Conservation (phyloP, 805 yeast genomes). For the Candida railenensis region DNA sequence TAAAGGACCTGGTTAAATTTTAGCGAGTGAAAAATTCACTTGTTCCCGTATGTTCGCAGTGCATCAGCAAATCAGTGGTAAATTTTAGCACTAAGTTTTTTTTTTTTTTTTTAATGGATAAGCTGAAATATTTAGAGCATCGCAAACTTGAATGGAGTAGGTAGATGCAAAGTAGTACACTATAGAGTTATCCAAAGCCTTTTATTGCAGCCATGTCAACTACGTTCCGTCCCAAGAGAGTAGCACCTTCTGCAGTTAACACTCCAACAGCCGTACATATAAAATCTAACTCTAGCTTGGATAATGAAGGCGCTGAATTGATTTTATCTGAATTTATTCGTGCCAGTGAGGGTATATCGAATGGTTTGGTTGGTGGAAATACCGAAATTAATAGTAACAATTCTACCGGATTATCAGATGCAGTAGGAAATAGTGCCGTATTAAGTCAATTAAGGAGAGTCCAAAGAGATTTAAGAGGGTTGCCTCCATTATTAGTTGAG, state of each 20-base stretch:
- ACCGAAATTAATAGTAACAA: neutral
- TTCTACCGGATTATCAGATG: slow-evolving; percentile 28
- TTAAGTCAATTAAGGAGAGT: slow-evolving; percentile 67
- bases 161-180: no score
- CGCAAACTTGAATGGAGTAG: neutral
- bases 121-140: neutral
- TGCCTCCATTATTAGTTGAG: slow-evolving; percentile 56
- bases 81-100: slow-evolving; percentile 1
- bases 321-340: slow-evolving; percentile 43
- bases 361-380: slow-evolving; percentile 22
- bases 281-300: slow-evolving; percentile 23
- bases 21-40: slow-evolving; percentile 1
- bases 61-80: neutral
- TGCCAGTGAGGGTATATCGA: slow-evolving; percentile 34
- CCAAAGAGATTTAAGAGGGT: slow-evolving; percentile 76
- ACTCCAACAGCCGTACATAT: slow-evolving; percentile 45
- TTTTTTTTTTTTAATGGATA: neutral
- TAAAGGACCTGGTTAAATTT: neutral
- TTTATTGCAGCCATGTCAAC: slow-evolving; percentile 32
- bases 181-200: no score
- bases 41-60: neutral
- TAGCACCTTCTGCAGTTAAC: slow-evolving; percentile 43
- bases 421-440: slow-evolving; percentile 36
- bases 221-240: slow-evolving; percentile 41
- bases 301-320: slow-evolving; percentile 45